Base-by-base conservation (phyloP, 352 stramenopile species). In the Phytophthora meadii region DNA sequence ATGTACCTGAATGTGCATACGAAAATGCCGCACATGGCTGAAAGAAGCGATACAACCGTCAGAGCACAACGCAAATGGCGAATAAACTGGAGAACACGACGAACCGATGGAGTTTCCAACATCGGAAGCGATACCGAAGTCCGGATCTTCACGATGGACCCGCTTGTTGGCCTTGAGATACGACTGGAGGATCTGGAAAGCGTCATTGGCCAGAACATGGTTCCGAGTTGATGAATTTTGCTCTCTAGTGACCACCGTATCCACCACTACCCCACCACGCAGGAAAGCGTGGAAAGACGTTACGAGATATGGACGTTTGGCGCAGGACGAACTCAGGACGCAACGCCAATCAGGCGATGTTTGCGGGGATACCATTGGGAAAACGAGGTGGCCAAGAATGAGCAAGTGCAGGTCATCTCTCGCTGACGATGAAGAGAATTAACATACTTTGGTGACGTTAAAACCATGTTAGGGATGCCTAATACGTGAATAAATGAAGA, bases 71-170 rank as follows among this genome's bases (percentile, higher is more conserved):
- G 39, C 41, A 40, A 36, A 19, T 9, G 11, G 34, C 17, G n/a
- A 40, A 46, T 39, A 28, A 5, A 12, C 4, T 37, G 5, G 28
- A 55, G 27, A 10, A 4, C 11, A 68, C 30, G 12, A 69, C 63
- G 1, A 39, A 93, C 84, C 83, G 46, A 93, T 90, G n/a, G 87
- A 96, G 66, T 88, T 96, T 57, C 87, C 67, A 63, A 95, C 65
- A 71, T 98, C 90, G 2, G 70, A 92, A 27, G 84, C 92, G 63
- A 98, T 98, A 37, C 97, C 97, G 89, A 99, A 99, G 76, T 99
- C 97, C 39, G 93, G 72, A 15, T 95, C 96, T 17, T 99, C 97
- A 2, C 97, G 83, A 68, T 99, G 97, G 34, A 78, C 65, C 49
- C 84, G 82, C 45, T 93, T 88, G 73, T 97, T 87, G 51, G 86